Evolutionary conservation across 2,329 filamentous ascomycete species (phyloP).

Genomic region (Colletotrichum limetticola): DNA sequence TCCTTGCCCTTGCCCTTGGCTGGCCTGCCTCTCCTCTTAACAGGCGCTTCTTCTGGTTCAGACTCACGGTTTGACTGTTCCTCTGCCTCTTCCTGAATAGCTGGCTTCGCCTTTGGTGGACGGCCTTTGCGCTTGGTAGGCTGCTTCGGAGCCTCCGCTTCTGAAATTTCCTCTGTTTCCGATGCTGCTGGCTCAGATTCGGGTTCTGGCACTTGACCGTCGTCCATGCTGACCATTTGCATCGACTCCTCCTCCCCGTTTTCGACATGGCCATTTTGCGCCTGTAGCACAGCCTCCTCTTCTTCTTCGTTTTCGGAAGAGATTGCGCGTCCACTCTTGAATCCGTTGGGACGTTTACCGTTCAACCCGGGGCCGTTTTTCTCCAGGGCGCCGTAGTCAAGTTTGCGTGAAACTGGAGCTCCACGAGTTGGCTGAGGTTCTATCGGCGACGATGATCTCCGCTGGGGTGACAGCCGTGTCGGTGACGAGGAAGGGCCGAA

Average conservation of each 20-base stretch:
- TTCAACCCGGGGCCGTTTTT: constrained; percentile 37
- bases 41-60: constrained; percentile 35
- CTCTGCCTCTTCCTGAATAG: constrained; percentile 28
- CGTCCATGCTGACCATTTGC: constrained; percentile 48
- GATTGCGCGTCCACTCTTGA: constrained; percentile 39
- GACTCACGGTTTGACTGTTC: constrained; percentile 39
- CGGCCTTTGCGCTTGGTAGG: constrained; percentile 28
- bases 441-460: constrained; percentile 33
- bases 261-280: constrained; percentile 39
- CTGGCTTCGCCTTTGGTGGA: constrained; percentile 24
- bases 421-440: constrained; percentile 43
- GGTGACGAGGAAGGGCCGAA: constrained; percentile 65
- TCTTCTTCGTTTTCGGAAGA: constrained; percentile 43
- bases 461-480: constrained; percentile 49
- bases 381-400: constrained; percentile 59
- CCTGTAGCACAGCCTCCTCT: constrained; percentile 39
- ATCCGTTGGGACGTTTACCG: constrained; percentile 36
- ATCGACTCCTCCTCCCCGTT: constrained; percentile 53
- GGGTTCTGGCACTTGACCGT: constrained; percentile 39
- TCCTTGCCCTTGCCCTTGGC: constrained; percentile 34
- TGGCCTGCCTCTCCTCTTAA: constrained; percentile 31
- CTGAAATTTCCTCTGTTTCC: constrained; percentile 39
- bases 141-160: constrained; percentile 29
- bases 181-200: constrained; percentile 44
- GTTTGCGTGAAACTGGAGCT: constrained; percentile 60